Conservation (phyloP, 495 filamentous ascomycete species). For the Penicillium paxilli region DNA sequence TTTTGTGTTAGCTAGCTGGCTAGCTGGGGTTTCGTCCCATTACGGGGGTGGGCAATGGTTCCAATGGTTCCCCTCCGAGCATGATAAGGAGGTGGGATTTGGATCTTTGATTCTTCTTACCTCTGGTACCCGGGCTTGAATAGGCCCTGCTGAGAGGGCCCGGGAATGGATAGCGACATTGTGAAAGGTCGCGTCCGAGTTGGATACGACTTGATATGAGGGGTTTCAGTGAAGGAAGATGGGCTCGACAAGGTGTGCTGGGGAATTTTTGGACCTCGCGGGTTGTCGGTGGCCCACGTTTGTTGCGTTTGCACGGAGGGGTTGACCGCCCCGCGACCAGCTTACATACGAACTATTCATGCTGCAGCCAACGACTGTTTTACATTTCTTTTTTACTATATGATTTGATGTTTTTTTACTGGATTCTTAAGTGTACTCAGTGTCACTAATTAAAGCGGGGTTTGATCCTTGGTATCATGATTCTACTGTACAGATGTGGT, state of each 20-base stretch:
- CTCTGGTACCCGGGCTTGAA: constrained; percentile 98
- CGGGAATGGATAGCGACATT: constrained; percentile 96
- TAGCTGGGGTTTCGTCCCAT: background rate
- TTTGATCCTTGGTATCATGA: too few relatives aligned
- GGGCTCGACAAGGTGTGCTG: constrained; percentile 33
- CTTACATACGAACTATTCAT: too few relatives aligned
- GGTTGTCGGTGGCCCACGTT: constrained; percentile 41
- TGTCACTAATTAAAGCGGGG: too few relatives aligned
- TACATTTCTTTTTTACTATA: background rate
- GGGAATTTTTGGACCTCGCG: constrained; percentile 51
- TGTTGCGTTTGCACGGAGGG: constrained; percentile 48
- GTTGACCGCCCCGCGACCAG: background rate
- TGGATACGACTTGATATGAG: constrained; percentile 24
- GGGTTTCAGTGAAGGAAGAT: constrained; percentile 18
- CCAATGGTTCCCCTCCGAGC: constrained; percentile 2
- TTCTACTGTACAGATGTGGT: background rate
- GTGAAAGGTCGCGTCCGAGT: constrained; percentile 33
- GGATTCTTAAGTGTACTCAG: too few relatives aligned
- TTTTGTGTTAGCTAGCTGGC: constrained; percentile 6
- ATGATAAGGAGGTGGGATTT: constrained; percentile 32
- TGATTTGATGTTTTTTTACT: too few relatives aligned
- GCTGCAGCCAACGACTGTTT: background rate
- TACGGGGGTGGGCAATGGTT: too few relatives aligned
- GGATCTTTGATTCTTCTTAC: constrained; percentile 50
- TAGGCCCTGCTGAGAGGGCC: constrained; percentile 85